phyloP scores from a whole-genome alignment of 257 asterid genomes.

The Jacaranda copaia region DNA sequence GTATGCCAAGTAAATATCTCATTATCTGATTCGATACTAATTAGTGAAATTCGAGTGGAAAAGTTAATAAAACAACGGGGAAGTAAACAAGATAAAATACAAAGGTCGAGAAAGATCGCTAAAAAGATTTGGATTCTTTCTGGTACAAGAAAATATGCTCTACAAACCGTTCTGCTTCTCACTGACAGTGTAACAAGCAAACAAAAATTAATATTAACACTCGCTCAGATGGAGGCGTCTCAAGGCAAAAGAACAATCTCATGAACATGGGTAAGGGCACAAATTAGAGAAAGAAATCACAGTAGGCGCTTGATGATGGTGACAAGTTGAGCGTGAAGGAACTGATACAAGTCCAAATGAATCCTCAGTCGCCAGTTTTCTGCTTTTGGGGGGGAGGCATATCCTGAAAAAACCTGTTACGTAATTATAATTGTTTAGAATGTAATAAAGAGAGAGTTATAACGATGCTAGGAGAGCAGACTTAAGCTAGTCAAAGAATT shows the following conservation, averaged over 20 bases:
- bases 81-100: not conserved
- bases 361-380: conserved; percentile 40
- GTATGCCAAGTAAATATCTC: not conserved
- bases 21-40: not conserved
- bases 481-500: not conserved
- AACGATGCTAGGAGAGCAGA: not conserved
- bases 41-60: not conserved
- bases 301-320: not conserved
- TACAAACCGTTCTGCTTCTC: not conserved
- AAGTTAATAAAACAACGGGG: not conserved
- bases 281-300: not conserved
- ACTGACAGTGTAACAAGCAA: not conserved
- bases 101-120: not conserved
- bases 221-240: conserved; percentile 1
- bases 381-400: conserved; percentile 45
- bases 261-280: conserved; percentile 3
- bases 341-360: not conserved
- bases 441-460: not conserved
- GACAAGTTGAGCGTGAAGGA: not conserved
- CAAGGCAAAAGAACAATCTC: not conserved
- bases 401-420: conserved; percentile 51
- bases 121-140: not conserved
- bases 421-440: conserved; percentile 22
- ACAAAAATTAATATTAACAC: not conserved
- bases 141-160: not conserved